phyloP scores from a whole-genome alignment of 1,284 basidiomycete genomes.

The Fistulina hepatica region DNA sequence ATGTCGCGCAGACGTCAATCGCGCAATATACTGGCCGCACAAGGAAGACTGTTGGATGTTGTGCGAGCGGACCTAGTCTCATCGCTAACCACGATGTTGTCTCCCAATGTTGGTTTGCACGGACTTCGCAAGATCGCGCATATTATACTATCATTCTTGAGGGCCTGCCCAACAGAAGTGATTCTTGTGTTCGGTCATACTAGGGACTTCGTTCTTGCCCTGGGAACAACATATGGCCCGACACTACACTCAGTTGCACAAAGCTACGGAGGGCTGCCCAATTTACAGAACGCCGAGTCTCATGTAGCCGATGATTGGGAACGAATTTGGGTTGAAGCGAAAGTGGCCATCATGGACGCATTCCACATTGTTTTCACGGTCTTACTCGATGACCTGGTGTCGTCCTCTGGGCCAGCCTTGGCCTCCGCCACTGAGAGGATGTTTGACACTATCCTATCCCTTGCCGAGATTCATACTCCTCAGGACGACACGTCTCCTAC shows the following conservation, averaged over 20 bases:
- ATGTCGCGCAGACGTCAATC: constrained; percentile 34
- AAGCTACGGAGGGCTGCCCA: constrained; percentile 47
- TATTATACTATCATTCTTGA: constrained; percentile 45
- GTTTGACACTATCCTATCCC: constrained; percentile 45
- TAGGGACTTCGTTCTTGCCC: constrained; percentile 41
- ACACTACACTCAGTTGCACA: constrained; percentile 42
- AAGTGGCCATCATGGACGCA: constrained; percentile 56
- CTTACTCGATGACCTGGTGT: constrained; percentile 38
- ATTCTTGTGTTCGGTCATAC: constrained; percentile 38
- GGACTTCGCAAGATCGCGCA: constrained; percentile 51
- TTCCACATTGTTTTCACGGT: constrained; percentile 48
- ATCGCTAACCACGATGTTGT: constrained; percentile 41
- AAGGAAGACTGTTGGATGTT: constrained; percentile 22
- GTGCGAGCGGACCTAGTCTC: constrained; percentile 39
- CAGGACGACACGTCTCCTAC: constrained; percentile 23
- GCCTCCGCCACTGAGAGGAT: constrained; percentile 38
- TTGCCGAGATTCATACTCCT: constrained; percentile 36
- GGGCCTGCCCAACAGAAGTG: constrained; percentile 35
- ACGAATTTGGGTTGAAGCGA: constrained; percentile 54
- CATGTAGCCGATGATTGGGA: constrained; percentile 42
- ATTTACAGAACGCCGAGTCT: constrained; percentile 19
- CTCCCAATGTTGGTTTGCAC: constrained; percentile 42
- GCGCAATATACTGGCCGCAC: constrained; percentile 31
- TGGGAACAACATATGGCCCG: constrained; percentile 48
- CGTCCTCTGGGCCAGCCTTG: constrained; percentile 30